Conservation (phyloP, 179 eudicot genomes). For the Patellifolia procumbens region DNA sequence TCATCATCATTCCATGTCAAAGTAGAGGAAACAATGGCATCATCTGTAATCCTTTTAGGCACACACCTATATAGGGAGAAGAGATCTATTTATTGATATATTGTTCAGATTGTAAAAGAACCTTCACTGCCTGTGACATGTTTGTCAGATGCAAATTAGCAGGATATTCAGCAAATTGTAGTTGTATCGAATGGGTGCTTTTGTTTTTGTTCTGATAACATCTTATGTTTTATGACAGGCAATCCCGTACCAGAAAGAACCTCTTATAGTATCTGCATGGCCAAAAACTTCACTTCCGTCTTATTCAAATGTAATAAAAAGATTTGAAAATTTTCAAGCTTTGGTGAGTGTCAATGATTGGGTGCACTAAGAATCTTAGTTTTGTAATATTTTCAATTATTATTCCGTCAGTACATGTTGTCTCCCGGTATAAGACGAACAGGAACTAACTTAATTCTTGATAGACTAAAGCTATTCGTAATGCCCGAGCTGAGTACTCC, state of each 20-base stretch:
- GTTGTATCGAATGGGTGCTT: neutral
- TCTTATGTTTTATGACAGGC: slow-evolving; percentile 46
- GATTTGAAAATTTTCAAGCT: slow-evolving; percentile 91
- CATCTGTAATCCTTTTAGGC: neutral
- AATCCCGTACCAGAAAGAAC: slow-evolving; percentile 69
- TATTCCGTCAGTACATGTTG: neutral
- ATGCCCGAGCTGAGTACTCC: slow-evolving; percentile 94
- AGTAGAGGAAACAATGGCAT: neutral
- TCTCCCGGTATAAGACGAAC: neutral
- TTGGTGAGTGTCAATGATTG: slow-evolving; percentile 51
- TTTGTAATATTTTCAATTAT: neutral
- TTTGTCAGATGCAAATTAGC: neutral
- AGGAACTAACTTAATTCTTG: slow-evolving; percentile 18
- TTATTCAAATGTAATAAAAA: slow-evolving; percentile 51
- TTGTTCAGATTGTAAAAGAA: neutral
- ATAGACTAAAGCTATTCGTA: slow-evolving; percentile 87
- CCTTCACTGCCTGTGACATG: neutral
- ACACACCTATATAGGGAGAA: neutral
- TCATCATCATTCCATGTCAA: neutral
- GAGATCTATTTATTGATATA: neutral
- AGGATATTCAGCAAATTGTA: neutral
- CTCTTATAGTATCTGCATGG: slow-evolving; percentile 87
- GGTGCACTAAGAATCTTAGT: neutral
- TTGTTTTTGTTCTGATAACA: slow-evolving; percentile 2
- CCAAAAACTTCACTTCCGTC: slow-evolving; percentile 83